Base-by-base conservation (phyloP, 2,329 filamentous ascomycete genomes). In the Dryadomyces quercus-mongolicae region DNA sequence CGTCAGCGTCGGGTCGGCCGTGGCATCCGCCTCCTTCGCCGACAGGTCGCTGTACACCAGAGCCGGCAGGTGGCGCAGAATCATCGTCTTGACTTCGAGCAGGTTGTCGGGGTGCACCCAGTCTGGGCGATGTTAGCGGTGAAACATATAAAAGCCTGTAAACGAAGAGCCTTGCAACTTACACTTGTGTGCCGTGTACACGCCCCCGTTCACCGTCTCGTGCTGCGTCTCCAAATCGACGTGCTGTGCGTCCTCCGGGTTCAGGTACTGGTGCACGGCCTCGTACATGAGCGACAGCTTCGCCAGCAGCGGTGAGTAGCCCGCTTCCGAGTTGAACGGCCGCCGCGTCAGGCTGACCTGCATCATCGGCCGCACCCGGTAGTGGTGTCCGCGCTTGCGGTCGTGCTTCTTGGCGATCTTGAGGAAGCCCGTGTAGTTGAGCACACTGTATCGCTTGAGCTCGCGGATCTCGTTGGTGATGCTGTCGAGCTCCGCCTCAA, bases 21-120 rank as follows among this genome's bases (percentile, higher is more conserved):
- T 82, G 48, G 82, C 82, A 63, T 95, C 89, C 46, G 87, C 79
- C 61, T 93, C 80, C 70, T 92, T 94, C 36, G 88, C 83, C 1
- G 86, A 80, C 61, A 91, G 85, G 48, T 93, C 85, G 66, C 93
- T 96, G 71, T 96, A 98, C 21, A 98, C 85, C 16, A 98, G 82
- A 34, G 94, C 83, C 1, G 93, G 93, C 21, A 98, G 78, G 55
- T 88, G 88, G 58, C 93, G 88, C 36, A 97, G 80, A 58, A 98
- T 94, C 63, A 89, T 84, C 5, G 93, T 97, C 77, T 97, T 96
- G 67, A 97, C 89, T 72, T 98, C 93, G 61, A 97, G 82, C 31
- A 97, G 75, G 70, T 98, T 97, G 64, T 98, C 93, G 36, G 83
- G 80, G 67, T 98, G 93, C 6, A 98, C 85, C 93, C 93, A 98